Evolutionary conservation across 306 rosid species (phyloP), one percentile per base, ranked within the genome.

Genomic region (Morella rubra): DNA sequence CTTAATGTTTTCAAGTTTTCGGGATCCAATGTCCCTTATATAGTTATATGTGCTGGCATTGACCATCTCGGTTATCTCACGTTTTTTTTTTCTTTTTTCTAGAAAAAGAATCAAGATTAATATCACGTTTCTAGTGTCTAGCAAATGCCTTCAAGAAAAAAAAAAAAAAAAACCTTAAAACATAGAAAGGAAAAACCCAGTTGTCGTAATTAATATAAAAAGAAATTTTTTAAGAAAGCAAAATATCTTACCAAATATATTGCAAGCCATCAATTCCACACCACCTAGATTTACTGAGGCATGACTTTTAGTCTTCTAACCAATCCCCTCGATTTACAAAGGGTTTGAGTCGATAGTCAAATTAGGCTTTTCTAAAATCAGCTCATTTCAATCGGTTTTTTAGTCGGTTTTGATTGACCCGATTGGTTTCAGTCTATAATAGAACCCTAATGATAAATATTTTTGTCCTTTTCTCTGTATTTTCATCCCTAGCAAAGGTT

Each of bases 1-100:
- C 69, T 68, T 80, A 80, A 79, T 73, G 73, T 73, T 65, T 14
- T 64, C 37, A 13, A 8, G 12, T 83, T 84, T 82, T 81, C 80
- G 44, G 51, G 58, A 65, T 71, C 76, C 64, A 4, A 7, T 54
- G 79, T 64, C 51, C 53, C 82, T 69, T 68, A 58, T 73, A 47
- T 46, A 70, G n/a, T 24, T 24, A 24, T 32, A 32, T 2, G 37
- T 12, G 53, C 16, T 49, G 37, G 40, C 68, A 42, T 83, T 83
- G 79, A 82, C 80, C 32, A 56, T 77, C 11, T 3, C 1, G 12
- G 14, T 12, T 49, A 5, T 32, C 3, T n/a, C n/a, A n/a, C n/a
- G n/a, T n/a, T 5, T 49, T 49, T 49, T 6, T 3, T 12, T 12
- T 12, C 16, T 49, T 2, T 14, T 47, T 47, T 8, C 47, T 8